A percentile compares a stretch with the other conserved stretches of the same genome.
These are phyloP conservation scores for Parascedosporium putredinis DNA, from an alignment of 2,329 filamentous ascomycete genomes.

Conservation along the genomic window DNA sequence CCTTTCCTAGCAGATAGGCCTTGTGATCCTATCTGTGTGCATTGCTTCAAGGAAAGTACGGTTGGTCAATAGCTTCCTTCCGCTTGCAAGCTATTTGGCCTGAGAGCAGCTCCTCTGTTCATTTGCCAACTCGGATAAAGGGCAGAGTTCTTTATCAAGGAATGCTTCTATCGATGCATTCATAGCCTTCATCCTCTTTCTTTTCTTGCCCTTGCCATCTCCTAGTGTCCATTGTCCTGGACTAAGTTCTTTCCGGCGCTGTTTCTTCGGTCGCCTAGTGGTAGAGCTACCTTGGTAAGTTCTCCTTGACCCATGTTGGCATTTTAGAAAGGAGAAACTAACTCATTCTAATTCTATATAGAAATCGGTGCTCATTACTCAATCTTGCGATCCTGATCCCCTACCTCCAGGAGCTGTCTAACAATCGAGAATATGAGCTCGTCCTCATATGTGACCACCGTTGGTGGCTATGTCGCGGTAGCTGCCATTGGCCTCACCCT, in stretches of 20 bases:
- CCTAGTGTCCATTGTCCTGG: neutral
- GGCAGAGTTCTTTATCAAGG: neutral
- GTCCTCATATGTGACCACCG: constrained; percentile 16
- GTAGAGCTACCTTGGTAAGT: too few relatives aligned
- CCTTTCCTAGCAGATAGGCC: neutral
- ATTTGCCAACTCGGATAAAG: neutral
- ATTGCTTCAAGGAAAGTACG: neutral
- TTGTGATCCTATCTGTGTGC: constrained; percentile 5
- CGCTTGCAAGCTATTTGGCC: neutral
- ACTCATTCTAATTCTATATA: too few relatives aligned
- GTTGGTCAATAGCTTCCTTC: neutral
- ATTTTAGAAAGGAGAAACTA: too few relatives aligned
- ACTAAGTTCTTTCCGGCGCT: neutral
- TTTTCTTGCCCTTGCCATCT: neutral
- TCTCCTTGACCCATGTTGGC: too few relatives aligned
- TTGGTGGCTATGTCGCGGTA: constrained; percentile 26
- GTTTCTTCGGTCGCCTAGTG: too few relatives aligned
- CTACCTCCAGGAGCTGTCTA: too few relatives aligned
- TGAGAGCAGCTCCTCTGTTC: neutral
- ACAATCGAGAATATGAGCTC: too few relatives aligned
- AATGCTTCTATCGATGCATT: neutral
- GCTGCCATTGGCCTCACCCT: constrained; percentile 24
- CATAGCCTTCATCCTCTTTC: neutral
- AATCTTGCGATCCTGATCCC: too few relatives aligned
- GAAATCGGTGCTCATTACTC: too few relatives aligned